These are phyloP conservation scores for Rubroshorea leprosula DNA, from an alignment of 345 rosid species.

Conservation along the genomic window DNA sequence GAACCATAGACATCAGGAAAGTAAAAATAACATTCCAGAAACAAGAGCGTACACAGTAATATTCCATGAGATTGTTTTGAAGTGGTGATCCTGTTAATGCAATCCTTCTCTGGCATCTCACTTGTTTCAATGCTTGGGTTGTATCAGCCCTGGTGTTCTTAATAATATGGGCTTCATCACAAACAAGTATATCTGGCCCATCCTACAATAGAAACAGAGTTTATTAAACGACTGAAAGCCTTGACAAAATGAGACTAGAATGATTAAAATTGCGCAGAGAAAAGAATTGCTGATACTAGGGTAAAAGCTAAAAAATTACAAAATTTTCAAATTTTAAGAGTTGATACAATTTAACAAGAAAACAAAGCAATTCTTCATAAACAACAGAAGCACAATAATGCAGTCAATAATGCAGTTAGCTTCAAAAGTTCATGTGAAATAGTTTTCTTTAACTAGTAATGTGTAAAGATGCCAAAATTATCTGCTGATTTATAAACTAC, in stretches of 20 bases:
- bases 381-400: background rate
- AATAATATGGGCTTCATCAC: constrained; percentile 97
- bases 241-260: constrained; percentile 8
- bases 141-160: constrained; percentile 97
- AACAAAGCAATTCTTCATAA: too few relatives aligned
- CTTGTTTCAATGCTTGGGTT: constrained; percentile 92
- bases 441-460: background rate
- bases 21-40: background rate
- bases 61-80: constrained; percentile 99
- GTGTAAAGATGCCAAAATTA: too few relatives aligned
- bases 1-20: background rate
- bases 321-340: background rate
- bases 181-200: constrained; percentile 99
- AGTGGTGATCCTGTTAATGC: constrained; percentile 99
- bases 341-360: background rate
- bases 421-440: background rate
- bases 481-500: background rate
- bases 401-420: background rate
- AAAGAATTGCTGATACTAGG: background rate
- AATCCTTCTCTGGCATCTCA: constrained; percentile 96
- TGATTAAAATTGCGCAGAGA: background rate
- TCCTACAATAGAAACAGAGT: constrained; percentile 47
- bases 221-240: constrained; percentile 2
- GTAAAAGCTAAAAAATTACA: background rate
- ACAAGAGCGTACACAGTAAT: constrained; percentile 77